Base-by-base conservation (phyloP, 1,284 basidiomycete species). In the Phellopilus nigrolimitatus region DNA sequence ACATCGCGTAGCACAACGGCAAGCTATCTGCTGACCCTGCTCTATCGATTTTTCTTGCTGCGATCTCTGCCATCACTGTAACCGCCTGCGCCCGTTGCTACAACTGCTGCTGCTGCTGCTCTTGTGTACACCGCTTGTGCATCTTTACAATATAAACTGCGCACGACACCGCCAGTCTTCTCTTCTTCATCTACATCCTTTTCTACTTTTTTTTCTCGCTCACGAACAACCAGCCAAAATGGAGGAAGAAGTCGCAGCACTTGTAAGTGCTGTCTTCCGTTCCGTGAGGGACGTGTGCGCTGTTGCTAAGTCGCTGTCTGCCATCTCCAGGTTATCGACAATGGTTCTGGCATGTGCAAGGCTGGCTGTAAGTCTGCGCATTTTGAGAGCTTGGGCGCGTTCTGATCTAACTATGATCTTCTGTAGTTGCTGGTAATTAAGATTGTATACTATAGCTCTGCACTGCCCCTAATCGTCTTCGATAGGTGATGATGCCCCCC, bases 281-380 rank as follows among this genome's bases (percentile, higher is more conserved):
- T 15, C 17, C 22, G 42, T 49, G 17, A 38, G n/a, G 24, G 33
- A 21, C 13, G 19, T n/a, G n/a, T n/a, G n/a, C n/a, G n/a, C n/a
- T n/a, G n/a, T n/a, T n/a, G n/a, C n/a, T n/a, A n/a, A n/a, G n/a
- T n/a, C n/a, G n/a, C n/a, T n/a, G n/a, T n/a, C n/a, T 27, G 30
- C 4, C 12, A 27, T 42, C 1, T 25, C 41, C 50, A 77, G 74
- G 77, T 80, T 62, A 78, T 80, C 57, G 78, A 80, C 70, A 80
- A 80, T 69, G 75, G 79, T 63, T 80, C 75, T 60, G 81, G 82
- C 66, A 84, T 83, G 81, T 84, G 82, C 73, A 84, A 84, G 70
- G 81, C 81, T 68, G 80, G 82, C 55, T 73, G 71, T 71, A 60
- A 57, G 71, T 68, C 0, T 51, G 39, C 37, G 38, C 31, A 28